Percentiles rank a stretch among this genome's conserved stretches.
Evolutionary conservation across 202 grass and related monocot species (phyloP).

Genomic region (Digitaria exilis): DNA sequence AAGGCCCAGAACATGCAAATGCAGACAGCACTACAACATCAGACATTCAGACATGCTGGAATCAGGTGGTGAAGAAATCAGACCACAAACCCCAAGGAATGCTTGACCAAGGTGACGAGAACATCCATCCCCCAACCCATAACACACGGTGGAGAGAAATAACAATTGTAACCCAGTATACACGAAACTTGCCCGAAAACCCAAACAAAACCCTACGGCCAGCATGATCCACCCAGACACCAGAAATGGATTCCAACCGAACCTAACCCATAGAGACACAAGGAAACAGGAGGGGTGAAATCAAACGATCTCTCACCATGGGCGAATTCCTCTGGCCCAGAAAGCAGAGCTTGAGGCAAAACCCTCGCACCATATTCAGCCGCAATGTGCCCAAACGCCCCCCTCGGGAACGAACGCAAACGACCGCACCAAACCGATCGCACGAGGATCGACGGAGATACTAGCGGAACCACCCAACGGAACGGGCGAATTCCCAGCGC

Average conservation of each 20-base stretch:
- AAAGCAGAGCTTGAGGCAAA: constrained; percentile 20
- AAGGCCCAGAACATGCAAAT: background rate
- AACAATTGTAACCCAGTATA: background rate
- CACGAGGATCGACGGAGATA: background rate
- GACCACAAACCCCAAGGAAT: background rate
- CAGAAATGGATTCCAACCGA: background rate
- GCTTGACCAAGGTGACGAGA: background rate
- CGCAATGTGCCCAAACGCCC: background rate
- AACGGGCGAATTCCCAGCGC: background rate
- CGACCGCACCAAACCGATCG: background rate
- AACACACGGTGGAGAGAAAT: background rate
- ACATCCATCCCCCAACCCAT: background rate
- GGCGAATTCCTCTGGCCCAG: background rate
- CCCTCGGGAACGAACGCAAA: background rate
- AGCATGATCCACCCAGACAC: background rate
- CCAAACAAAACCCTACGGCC: constrained; percentile 12
- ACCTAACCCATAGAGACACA: background rate
- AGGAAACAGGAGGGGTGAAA: background rate
- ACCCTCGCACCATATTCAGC: background rate
- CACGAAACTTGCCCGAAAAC: constrained; percentile 29
- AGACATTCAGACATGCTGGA: background rate
- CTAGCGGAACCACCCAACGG: background rate
- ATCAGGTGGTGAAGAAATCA: background rate
- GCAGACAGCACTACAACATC: background rate
- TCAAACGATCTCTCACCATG: background rate